Evolutionary conservation across 2,329 filamentous ascomycete genomes (phyloP), one percentile per base, ranked within the genome.

Genomic region (Fulvia fulva): DNA sequence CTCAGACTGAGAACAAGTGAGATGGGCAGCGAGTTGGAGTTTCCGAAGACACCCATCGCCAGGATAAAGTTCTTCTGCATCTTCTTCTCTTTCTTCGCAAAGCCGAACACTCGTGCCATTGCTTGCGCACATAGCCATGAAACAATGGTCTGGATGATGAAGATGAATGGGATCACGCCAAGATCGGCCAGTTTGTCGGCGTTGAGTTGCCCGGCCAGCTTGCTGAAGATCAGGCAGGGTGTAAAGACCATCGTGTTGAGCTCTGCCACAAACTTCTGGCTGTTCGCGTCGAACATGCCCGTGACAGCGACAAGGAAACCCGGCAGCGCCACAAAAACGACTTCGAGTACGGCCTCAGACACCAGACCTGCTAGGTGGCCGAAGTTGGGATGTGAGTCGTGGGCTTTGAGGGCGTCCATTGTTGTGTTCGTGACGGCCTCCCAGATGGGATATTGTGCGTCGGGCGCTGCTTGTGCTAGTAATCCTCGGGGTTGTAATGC

Each of bases 31-130:
- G 94, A 97, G 76, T 99, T 99, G 32, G 93, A 97, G 74, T 99
- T 99, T 67, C 93, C 94, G 73, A 99, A 99, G 51, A 97, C 86
- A 51, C 90, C 92, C 94, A 99, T 99, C 54, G 94, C 94, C 30
- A 91, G 89, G 44, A 99, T 89, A 70, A 99, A 99, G 77, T 99
- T 99, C 65, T 87, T 84, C 44, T 91, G 89, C 62, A 93, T 86
- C 74, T 89, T 91, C 63, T 70, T 70, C 43, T 64, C 41, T 56
- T 67, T 68, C 55, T 58, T 56, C 6, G 60, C 60, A 75, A 99
- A 92, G 16, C 89, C 81, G 73, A 92, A 96, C 51, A 85, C 78
- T 74, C 84, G 87, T 19, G 89, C 84, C 55, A 97, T 83, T 12
- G 82, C 68, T 8, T 85, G 76, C 2, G 92, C 87, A 55, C 91